Evolutionary conservation across 73 alveolate species (phyloP), one percentile per base, ranked within the genome.

Genomic region (Paramecium pentaurelia): DNA sequence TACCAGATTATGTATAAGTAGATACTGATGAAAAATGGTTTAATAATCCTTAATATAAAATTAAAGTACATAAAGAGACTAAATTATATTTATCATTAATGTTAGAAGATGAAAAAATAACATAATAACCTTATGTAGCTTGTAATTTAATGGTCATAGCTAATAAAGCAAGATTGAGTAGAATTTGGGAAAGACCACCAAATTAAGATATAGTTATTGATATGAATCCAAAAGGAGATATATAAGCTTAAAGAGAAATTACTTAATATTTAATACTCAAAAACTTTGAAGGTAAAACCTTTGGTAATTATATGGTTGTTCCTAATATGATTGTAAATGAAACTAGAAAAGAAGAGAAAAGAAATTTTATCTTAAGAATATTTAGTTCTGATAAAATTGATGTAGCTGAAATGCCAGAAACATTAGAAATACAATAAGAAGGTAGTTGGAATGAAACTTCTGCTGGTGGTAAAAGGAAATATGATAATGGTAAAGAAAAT

Each of bases 1-100:
- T 88, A 59, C 97, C 92, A 6, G 98, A 90, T 64, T 95, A 93
- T 94, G 94, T 94, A 7, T 93, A 96, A 38, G 77, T 86, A 71
- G 99, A 98, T 87, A 97, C 99, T 37, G 99, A 98, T 92, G 99
- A 98, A 90, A 97, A 98, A 86, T 98, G 99, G 99, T 98, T 98
- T 86, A 96, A 97, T 87, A 98, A 98, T 93, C 99, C 99, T 20
- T 98, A 98, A 87, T 98, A 92, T 93, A 95, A 98, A 88, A 86
- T 98, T 47, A 96, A 97, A 84, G 98, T 98, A 20, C 70, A 93
- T 4, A 98, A 98, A 92, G 98, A 98, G 71, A 98, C 99, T 84
- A 96, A 98, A 88, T 92, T 98, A 42, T 97, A 96, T 80, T 94
- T 98, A 30, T 96, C 99, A 9, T 95, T 98, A 68, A 98, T 98